phyloP scores from a whole-genome alignment of 352 stramenopile genomes.

The Phytopythium vexans region DNA sequence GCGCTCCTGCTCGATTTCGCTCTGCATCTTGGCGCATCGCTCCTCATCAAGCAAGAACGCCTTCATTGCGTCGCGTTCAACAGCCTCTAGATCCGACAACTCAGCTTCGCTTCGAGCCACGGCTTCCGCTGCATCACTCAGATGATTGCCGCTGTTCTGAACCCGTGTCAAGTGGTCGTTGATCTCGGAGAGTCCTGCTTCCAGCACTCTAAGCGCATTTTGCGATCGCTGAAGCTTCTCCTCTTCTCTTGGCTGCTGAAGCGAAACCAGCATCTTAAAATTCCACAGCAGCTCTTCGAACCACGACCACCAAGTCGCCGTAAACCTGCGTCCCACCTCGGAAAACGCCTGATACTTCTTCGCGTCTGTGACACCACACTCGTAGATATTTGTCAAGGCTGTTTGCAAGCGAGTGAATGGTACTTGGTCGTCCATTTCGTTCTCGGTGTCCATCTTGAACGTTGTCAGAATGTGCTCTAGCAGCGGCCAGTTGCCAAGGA shows the following conservation, averaged over 20 bases:
- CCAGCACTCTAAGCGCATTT: conserved; percentile 18
- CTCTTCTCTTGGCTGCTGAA: background rate
- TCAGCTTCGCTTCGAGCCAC: conserved; percentile 23
- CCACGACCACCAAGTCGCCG: too few relatives aligned
- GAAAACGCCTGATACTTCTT: too few relatives aligned
- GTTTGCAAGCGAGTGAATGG: too few relatives aligned
- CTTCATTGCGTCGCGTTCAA: conserved; percentile 38
- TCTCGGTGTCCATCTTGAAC: too few relatives aligned
- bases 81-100: conserved; percentile 27
- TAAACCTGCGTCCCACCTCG: too few relatives aligned
- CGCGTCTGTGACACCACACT: too few relatives aligned
- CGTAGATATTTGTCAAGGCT: too few relatives aligned
- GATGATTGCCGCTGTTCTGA: conserved; percentile 28
- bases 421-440: too few relatives aligned
- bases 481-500: too few relatives aligned
- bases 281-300: too few relatives aligned
- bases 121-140: conserved; percentile 25
- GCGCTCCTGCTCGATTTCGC: conserved; percentile 52
- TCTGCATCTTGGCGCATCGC: conserved; percentile 44
- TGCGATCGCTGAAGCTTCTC: conserved; percentile 6
- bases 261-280: too few relatives aligned
- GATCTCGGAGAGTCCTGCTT: conserved; percentile 22
- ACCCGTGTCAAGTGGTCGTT: conserved; percentile 28
- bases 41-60: conserved; percentile 61
- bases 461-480: too few relatives aligned